Percentiles rank a stretch among this genome's conserved stretches.
These are phyloP conservation scores for Thielaviopsis ethacetica DNA, from an alignment of 2,329 filamentous ascomycete genomes.

Conservation along the genomic window DNA sequence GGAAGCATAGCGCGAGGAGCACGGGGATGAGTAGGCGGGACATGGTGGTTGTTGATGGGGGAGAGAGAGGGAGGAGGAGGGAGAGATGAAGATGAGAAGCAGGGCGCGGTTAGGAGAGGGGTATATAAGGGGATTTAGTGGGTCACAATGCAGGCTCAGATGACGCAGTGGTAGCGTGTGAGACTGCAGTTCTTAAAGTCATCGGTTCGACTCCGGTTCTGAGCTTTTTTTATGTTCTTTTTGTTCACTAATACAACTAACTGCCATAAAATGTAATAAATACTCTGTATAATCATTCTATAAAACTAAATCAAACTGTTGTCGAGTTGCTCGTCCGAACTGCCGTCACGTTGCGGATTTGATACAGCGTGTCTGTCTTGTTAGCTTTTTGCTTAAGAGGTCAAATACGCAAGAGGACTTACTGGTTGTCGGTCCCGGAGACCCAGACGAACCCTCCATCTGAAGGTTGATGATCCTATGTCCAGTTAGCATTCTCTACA, in stretches of 20 bases:
- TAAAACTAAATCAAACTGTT: not conserved
- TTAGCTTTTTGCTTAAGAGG: not conserved
- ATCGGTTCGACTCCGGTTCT: too few relatives aligned
- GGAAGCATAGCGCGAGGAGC: not conserved
- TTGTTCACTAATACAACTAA: too few relatives aligned
- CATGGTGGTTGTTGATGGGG: not conserved
- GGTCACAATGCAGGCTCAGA: too few relatives aligned
- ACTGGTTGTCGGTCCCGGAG: conserved; percentile 21
- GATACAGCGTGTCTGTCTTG: conserved; percentile 1
- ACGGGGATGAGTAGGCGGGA: not conserved
- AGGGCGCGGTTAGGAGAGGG: too few relatives aligned
- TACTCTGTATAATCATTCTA: not conserved
- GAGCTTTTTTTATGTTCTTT: not conserved
- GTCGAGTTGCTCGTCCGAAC: not conserved
- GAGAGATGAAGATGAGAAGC: too few relatives aligned
- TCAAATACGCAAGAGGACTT: not conserved
- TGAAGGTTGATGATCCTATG: conserved; percentile 27
- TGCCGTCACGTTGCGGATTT: conserved; percentile 2
- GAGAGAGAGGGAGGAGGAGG: too few relatives aligned
- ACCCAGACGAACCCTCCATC: conserved; percentile 29
- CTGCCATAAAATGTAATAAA: too few relatives aligned
- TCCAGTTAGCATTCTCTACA: not conserved
- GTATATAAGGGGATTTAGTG: too few relatives aligned
- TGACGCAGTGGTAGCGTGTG: too few relatives aligned
- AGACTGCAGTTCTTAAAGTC: too few relatives aligned